These are phyloP conservation scores for Vinca minor DNA, from an alignment of 257 asterid genomes.

Conservation along the genomic window DNA sequence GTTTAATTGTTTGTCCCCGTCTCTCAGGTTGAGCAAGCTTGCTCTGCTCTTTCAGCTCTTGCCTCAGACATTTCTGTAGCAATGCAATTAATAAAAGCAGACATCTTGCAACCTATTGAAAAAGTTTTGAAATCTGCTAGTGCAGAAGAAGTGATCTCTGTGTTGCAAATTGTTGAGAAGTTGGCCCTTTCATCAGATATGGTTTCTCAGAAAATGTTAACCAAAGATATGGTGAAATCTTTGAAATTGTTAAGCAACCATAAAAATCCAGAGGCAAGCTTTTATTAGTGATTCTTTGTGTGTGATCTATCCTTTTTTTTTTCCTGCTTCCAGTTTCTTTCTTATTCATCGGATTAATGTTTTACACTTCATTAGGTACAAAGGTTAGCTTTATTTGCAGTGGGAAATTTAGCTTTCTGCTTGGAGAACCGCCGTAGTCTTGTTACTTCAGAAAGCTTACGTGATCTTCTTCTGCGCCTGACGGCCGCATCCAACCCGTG, in stretches of 20 bases:
- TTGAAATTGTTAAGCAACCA: slow-evolving; percentile 73
- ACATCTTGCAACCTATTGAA: slow-evolving; percentile 94
- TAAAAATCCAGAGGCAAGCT: slow-evolving; percentile 81
- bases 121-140: slow-evolving; percentile 73
- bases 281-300: slow-evolving; percentile 13
- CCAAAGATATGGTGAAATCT: slow-evolving; percentile 74
- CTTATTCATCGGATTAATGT: slow-evolving; percentile 19
- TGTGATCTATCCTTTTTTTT: neutral
- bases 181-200: slow-evolving; percentile 82
- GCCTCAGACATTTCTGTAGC: slow-evolving; percentile 91
- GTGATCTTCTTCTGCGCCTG: slow-evolving; percentile 91
- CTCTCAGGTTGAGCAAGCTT: slow-evolving; percentile 91
- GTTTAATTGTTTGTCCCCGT: slow-evolving; percentile 20
- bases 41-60: slow-evolving; percentile 87
- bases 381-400: slow-evolving; percentile 73
- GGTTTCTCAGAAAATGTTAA: slow-evolving; percentile 86
- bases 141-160: slow-evolving; percentile 75
- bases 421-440: slow-evolving; percentile 79
- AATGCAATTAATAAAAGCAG: slow-evolving; percentile 82
- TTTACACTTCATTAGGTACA: slow-evolving; percentile 53
- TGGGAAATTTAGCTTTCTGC: slow-evolving; percentile 92
- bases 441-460: slow-evolving; percentile 86
- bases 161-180: slow-evolving; percentile 80
- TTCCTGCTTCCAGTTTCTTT: slow-evolving; percentile 14
- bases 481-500: slow-evolving; percentile 66